phyloP scores from a whole-genome alignment of 2,329 filamentous ascomycete genomes.

The Gnomoniopsis smithogilvyi region DNA sequence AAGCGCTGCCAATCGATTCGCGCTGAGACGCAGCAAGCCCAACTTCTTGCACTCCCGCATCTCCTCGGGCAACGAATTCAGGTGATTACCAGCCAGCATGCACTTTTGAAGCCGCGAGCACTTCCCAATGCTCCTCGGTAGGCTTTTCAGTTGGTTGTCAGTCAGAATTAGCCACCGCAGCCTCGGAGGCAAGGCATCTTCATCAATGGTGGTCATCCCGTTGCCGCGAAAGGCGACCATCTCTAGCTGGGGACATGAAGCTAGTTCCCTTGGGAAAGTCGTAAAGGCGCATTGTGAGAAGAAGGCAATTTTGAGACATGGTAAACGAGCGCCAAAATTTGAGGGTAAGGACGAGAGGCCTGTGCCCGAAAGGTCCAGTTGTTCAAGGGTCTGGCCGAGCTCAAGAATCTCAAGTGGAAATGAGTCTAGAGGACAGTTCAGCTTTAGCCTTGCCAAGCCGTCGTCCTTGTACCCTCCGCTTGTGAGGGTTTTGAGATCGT shows the following conservation, averaged over 20 bases:
- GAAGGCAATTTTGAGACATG: slow-evolving; percentile 42
- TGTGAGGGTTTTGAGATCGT: slow-evolving; percentile 28
- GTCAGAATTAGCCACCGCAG: slow-evolving; percentile 48
- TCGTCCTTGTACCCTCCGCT: slow-evolving; percentile 29
- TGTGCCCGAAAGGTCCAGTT: slow-evolving; percentile 47
- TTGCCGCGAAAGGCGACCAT: slow-evolving; percentile 48
- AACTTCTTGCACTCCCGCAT: slow-evolving; percentile 43
- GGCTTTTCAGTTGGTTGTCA: slow-evolving; percentile 36
- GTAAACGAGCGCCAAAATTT: slow-evolving; percentile 34
- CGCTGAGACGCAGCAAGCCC: slow-evolving; percentile 39
- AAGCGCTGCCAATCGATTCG: slow-evolving; percentile 36
- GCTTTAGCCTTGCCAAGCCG: slow-evolving; percentile 32
- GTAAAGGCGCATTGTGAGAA: slow-evolving; percentile 44
- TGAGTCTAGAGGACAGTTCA: slow-evolving; percentile 28
- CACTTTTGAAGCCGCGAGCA: slow-evolving; percentile 44
- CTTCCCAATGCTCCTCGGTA: slow-evolving; percentile 40
- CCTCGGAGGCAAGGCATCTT: slow-evolving; percentile 36
- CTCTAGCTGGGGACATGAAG: slow-evolving; percentile 41
- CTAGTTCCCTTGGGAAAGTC: slow-evolving; percentile 38
- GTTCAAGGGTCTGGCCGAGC: slow-evolving; percentile 38
- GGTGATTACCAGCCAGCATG: slow-evolving; percentile 45
- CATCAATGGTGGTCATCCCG: slow-evolving; percentile 38
- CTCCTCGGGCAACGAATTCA: slow-evolving; percentile 35
- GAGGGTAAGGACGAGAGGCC: slow-evolving; percentile 37
- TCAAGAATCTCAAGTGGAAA: slow-evolving; percentile 40